A percentile compares a stretch with the other conserved stretches of the same genome.
Evolutionary conservation across 179 eudicot species (phyloP).

Genomic region (Drosera spatulata): DNA sequence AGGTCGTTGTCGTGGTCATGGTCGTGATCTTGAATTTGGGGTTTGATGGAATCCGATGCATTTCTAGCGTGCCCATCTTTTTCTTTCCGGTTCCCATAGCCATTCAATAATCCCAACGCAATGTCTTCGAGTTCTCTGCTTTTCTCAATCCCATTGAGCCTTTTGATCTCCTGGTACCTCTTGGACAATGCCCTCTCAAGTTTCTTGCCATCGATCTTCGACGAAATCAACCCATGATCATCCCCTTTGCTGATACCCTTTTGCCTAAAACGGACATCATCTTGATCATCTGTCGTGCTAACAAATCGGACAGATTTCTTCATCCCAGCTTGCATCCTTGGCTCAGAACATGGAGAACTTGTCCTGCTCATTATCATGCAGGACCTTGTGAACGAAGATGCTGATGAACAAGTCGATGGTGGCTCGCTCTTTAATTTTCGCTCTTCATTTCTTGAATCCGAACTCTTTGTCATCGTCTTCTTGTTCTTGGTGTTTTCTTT

Average conservation of each 20-base stretch:
- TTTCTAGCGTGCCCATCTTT: constrained; percentile 10
- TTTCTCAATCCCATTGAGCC: constrained; percentile 9
- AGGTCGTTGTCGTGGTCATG: constrained; percentile 37
- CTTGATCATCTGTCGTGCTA: not conserved
- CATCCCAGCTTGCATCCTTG: constrained; percentile 14
- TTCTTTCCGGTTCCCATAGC: constrained; percentile 17
- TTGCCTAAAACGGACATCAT: not conserved
- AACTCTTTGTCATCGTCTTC: constrained; percentile 2
- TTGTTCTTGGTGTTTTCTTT: constrained; percentile 15
- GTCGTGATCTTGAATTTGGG: constrained; percentile 9
- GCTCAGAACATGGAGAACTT: constrained; percentile 16
- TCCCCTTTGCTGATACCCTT: not conserved
- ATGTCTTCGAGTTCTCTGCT: constrained; percentile 20
- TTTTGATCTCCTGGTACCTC: constrained; percentile 16
- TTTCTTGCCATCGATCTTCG: not conserved
- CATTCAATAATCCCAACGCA: constrained; percentile 22
- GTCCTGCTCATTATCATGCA: constrained; percentile 29
- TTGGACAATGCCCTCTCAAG: constrained; percentile 6
- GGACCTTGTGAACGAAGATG: constrained; percentile 44
- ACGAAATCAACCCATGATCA: not conserved
- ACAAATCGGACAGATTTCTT: constrained; percentile 30
- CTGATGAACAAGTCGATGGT: constrained; percentile 33
- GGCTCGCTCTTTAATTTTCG: constrained; percentile 8
- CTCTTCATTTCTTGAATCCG: not conserved
- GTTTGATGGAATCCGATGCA: constrained; percentile 8